Base-by-base conservation (phyloP, 805 yeast species). In the Metschnikowia amazonensis region DNA sequence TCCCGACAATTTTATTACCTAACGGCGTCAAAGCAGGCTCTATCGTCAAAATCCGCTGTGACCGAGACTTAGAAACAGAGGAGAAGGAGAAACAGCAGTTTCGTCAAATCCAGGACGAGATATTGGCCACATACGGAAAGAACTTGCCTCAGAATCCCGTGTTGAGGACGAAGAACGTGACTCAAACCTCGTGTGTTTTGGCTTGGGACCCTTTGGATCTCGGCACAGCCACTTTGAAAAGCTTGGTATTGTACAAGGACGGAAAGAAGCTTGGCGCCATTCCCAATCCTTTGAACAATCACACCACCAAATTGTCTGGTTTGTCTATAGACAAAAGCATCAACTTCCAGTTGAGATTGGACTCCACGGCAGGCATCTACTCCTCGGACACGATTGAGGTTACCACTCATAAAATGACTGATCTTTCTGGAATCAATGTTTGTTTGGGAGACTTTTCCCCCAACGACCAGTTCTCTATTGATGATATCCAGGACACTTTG, bases 391-490 rank as follows among this genome's bases (percentile, higher is more conserved):
- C 67, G 17, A 63, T 92, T 20, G 76, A 76, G 40, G 79, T 90
- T 13, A 83, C 79, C 47, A 94, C 99, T 3, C 98, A 89, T 63
- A 90, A 89, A 60, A 89, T 92, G 97, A 89, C 97, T 0, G 97
- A 94, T 66, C 74, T 94, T 56, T 77, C 88, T 2, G 99, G 99
- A 48, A 89, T 94, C 46, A 89, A 92, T 0, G 85, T 88, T 1
- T 92, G 98, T 64, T 63, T 89, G 43, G 98, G 99, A 32, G 85
- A 86, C 37, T 74, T 90, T 48, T 82, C 81, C 50, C 70, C 76
- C 35, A 70, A 72, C 42, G 81, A 82, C 37, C 69, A 60, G 41
- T 72, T 70, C 46, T 58, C 66, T 1, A 50, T 52, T 9, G 57
- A 59, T 38, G 95, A 88, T 51, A 77, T 94, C 47, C 79, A 77